Base-by-base conservation (phyloP, 2,329 filamentous ascomycete genomes). In the Aspergillus tubingensis region DNA sequence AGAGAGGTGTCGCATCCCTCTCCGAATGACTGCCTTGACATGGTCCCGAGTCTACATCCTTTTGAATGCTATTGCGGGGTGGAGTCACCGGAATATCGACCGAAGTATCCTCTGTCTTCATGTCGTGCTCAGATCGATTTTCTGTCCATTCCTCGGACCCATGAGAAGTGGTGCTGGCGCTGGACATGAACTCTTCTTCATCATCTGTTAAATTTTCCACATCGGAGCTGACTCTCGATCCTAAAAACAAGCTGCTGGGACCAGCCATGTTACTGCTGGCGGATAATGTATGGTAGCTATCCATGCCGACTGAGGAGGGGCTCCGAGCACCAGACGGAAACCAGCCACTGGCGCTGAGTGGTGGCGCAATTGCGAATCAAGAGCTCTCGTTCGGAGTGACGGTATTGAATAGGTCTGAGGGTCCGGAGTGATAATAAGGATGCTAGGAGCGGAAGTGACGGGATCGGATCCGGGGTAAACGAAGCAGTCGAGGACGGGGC, bases 111-210 rank as follows among this genome's bases (percentile, higher is more conserved):
- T 32, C 32, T 23, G 38, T 54, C 41, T 57, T 53, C 13, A 25
- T 38, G 15, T 58, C 65, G 32, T 60, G 49, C 6, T 57, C 55
- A 17, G 62, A 58, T 41, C 32, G 50, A 21, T 54, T 53, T 41
- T 59, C 58, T 15, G 58, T 47, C 6, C 62, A 58, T 15, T 65
- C 56, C 30, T 70, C 66, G 8, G 50, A 49, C n/a, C 62, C 65
- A 36, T 54, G 57, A 2, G 68, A 70, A 7, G 67, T 50, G 15
- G 67, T 70, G 56, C 67, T 73, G 48, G 68, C 66, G 48, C 65
- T 72, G 2, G 71, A 71, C 32, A 67, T 60, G 39, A 70, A 67
- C 36, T 68, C 70, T 30, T 74, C 71, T 25, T 73, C 71, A 47
- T 74, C 73, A 48, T 74, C 73, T 7, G 70, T 72, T 11, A 68